Evolutionary conservation across 257 asterid species (phyloP), one percentile per base, ranked within the genome.

Genomic region (Echites panduratus): DNA sequence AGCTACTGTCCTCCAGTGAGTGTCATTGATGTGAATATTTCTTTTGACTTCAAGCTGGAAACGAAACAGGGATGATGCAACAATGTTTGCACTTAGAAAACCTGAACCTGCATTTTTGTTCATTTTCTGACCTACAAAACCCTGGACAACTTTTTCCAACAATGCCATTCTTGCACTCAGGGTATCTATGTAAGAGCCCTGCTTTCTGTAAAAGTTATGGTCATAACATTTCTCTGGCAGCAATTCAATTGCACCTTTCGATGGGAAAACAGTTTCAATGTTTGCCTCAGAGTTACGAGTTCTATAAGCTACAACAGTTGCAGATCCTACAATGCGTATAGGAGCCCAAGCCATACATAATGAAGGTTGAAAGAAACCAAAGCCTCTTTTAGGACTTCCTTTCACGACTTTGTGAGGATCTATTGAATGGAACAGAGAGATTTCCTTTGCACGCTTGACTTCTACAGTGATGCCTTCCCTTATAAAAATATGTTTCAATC

Each of bases 401-500:
- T 80, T 78, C 32, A 76, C 79, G 50, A 53, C 74, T 45, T 79
- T 82, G 70, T 75, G 76, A 59, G 54, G 54, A 68, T 78, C 75
- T 24, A 85, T 70, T 58, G 86, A 76, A 43, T 77, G 84, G 73
- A 82, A 76, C 66, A 85, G 67, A 70, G 89, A 80, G 20, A 90
- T 82, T 82, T 86, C 94, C 82, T 89, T 79, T 13, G 95, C 95
- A 6, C 87, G 87, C 74, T 78, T 79, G 73, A 90, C 87, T 83
- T 87, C 97, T 57, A 90, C 70, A 2, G 88, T 84, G 71, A 93
- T 87, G 76, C 96, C 98, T 85, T 93, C 87, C 59, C 90, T 84
- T 20, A 93, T 91, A 48, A 84, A 84, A 67, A 90, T 84, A 73
- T 84, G 83, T 68, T 85, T 82, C 83, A 93, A 80, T 72, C 91